Evolutionary conservation across 108 stramenopile species (phyloP).

Genomic region (Cyclostephanos invisitatus): DNA sequence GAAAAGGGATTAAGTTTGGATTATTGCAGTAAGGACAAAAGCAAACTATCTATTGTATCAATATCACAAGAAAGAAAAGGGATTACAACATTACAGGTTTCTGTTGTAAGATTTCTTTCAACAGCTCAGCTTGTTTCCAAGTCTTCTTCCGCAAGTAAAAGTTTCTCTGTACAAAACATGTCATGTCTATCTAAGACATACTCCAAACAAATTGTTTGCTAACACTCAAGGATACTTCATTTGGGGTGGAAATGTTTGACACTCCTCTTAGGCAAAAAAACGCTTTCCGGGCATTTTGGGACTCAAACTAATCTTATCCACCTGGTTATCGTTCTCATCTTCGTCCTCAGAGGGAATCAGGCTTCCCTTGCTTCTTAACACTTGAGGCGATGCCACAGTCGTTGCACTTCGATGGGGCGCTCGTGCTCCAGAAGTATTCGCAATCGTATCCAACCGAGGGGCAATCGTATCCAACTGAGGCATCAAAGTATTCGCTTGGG

Average conservation of each 20-base stretch:
- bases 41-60: no score
- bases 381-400: not conserved
- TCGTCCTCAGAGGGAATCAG: not conserved
- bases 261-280: constrained; percentile 2
- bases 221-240: not conserved
- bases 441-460: not conserved
- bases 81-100: no score
- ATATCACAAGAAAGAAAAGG: no score
- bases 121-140: not conserved
- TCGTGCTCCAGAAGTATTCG: not conserved
- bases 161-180: not conserved
- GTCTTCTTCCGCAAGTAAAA: no score
- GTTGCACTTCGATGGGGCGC: not conserved
- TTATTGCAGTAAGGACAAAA: no score
- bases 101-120: no score
- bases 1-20: no score
- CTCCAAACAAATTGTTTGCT: not conserved
- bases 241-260: not conserved
- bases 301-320: not conserved
- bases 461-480: not conserved
- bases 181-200: no score
- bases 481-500: not conserved
- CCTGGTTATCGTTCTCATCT: not conserved
- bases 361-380: not conserved
- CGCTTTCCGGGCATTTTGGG: not conserved